Conservation (phyloP, 23 red algal species). For the Gracilaria caudata region DNA sequence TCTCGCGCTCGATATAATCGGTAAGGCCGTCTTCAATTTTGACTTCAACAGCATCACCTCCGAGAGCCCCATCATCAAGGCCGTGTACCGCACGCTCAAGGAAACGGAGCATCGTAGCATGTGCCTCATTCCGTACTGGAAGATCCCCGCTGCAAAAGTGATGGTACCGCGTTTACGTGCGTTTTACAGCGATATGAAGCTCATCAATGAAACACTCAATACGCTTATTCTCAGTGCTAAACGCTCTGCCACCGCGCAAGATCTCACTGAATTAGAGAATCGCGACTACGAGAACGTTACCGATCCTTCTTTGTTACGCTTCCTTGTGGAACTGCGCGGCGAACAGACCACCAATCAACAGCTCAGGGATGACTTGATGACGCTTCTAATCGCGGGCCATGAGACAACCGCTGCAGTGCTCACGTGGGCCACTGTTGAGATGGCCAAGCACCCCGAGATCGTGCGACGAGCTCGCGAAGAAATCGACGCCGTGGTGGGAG, state of each 20-base stretch:
- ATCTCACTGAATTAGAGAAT: constrained; percentile 67
- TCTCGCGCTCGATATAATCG: constrained; percentile 80
- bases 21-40: constrained; percentile 84
- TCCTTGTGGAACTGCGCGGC: constrained; percentile 86
- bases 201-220: constrained; percentile 76
- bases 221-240: constrained; percentile 70
- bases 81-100: constrained; percentile 77
- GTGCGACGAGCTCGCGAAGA: constrained; percentile 63
- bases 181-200: constrained; percentile 76
- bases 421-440: constrained; percentile 81
- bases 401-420: constrained; percentile 85
- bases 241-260: constrained; percentile 15
- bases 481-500: constrained; percentile 75
- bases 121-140: constrained; percentile 78
- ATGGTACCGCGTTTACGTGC: constrained; percentile 71
- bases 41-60: constrained; percentile 67
- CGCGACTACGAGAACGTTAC: constrained; percentile 76
- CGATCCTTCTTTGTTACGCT: constrained; percentile 78
- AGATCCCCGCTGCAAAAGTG: constrained; percentile 44
- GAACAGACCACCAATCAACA: constrained; percentile 80
- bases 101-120: constrained; percentile 82
- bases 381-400: constrained; percentile 87
- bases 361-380: constrained; percentile 92
- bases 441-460: constrained; percentile 73
- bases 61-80: constrained; percentile 87